phyloP scores from a whole-genome alignment of 139 green algal species.

The Coccomyxa sp. region DNA sequence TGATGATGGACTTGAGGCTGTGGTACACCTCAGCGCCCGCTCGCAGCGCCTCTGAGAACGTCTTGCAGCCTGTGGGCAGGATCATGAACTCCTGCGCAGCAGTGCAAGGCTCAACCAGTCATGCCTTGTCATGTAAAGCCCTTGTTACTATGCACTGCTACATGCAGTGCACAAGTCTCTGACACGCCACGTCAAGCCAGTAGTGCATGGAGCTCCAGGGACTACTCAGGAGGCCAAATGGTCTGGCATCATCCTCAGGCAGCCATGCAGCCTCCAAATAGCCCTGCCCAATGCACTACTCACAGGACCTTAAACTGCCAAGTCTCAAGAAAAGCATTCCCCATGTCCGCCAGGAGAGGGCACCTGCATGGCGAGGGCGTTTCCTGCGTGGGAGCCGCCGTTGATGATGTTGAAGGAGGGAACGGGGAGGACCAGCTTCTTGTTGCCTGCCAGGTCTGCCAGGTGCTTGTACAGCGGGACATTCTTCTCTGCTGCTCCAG shows the following conservation, averaged over 20 bases:
- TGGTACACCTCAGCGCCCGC: slow-evolving; percentile 97
- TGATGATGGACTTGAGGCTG: slow-evolving; percentile 94
- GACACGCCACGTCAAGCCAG: no score
- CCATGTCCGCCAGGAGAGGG: no score
- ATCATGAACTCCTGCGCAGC: slow-evolving; percentile 99
- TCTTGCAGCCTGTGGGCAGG: slow-evolving; percentile 77
- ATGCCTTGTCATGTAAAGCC: background rate
- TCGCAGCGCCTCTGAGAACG: slow-evolving; percentile 92
- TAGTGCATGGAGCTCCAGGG: no score
- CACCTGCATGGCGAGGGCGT: slow-evolving; percentile 89
- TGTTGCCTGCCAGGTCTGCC: slow-evolving; percentile 88
- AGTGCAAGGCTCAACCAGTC: background rate
- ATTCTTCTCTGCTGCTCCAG: slow-evolving; percentile 91
- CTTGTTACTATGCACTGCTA: no score
- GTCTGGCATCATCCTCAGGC: no score
- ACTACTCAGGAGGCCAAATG: no score
- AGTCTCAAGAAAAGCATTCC: no score
- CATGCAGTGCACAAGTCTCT: no score
- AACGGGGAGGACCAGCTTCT: slow-evolving; percentile 94
- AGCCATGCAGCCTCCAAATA: no score
- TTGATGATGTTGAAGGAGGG: slow-evolving; percentile 99
- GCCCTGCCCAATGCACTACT: no score
- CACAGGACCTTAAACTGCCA: no score
- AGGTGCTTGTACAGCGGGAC: slow-evolving; percentile 97
- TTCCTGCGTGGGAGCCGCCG: slow-evolving; percentile 95